Conservation (phyloP, 768 basidiomycete species). For the Bullera alba region DNA sequence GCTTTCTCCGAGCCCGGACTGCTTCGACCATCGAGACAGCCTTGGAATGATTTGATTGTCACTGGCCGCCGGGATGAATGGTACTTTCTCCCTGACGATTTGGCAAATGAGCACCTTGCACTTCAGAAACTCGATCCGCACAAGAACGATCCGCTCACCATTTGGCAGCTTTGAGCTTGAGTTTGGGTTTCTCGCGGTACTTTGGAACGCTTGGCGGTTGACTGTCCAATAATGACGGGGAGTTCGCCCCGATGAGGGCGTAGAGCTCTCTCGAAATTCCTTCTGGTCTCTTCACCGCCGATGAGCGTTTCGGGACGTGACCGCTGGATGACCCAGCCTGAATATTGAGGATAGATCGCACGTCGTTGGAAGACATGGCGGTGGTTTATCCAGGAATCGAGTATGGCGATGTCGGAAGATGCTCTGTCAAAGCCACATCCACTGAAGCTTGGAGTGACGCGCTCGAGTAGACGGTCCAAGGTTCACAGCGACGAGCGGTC, state of each 20-base stretch:
- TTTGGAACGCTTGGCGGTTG: constrained; percentile 24
- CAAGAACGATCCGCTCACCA: constrained; percentile 55
- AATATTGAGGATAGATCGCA: constrained; percentile 74
- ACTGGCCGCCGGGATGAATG: constrained; percentile 56
- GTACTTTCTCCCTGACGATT: constrained; percentile 64
- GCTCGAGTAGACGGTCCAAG: no score
- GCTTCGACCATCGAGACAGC: no score
- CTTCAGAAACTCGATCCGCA: no score
- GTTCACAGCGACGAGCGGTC: no score
- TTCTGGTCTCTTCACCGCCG: constrained; percentile 50
- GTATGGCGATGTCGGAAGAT: background rate
- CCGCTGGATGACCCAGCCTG: constrained; percentile 17
- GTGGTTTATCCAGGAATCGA: no score
- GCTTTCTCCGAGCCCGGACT: no score
- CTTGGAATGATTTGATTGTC: no score
- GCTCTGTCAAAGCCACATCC: no score
- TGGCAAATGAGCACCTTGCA: no score
- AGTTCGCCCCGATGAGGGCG: constrained; percentile 87
- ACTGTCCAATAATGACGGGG: constrained; percentile 63
- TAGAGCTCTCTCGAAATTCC: constrained; percentile 90
- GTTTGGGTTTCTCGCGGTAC: constrained; percentile 76
- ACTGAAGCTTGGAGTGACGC: no score
- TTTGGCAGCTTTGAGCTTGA: constrained; percentile 60
- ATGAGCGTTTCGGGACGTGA: constrained; percentile 29
- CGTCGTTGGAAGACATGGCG: constrained; percentile 57